Evolutionary conservation across 2,329 filamentous ascomycete species (phyloP).

Genomic region (Epichloe hybrida): DNA sequence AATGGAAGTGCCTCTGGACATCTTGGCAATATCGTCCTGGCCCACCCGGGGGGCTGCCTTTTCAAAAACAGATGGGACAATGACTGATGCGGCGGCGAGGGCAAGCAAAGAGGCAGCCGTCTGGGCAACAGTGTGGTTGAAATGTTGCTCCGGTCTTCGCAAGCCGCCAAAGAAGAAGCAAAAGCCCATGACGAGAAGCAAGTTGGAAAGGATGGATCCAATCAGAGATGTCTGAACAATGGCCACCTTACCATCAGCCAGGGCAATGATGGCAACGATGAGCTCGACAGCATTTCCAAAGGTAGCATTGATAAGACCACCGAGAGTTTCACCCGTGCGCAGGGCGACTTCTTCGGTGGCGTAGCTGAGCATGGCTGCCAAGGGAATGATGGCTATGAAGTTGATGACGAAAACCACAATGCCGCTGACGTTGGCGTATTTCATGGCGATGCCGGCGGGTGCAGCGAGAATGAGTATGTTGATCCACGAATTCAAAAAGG

Average conservation of each 20-base stretch:
- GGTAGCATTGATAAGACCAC: constrained; percentile 77
- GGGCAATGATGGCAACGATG: constrained; percentile 76
- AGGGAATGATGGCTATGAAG: constrained; percentile 83
- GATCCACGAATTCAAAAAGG: constrained; percentile 72
- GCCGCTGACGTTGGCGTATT: constrained; percentile 46
- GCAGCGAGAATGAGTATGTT: constrained; percentile 70
- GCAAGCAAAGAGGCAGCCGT: constrained; percentile 73
- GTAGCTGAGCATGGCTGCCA: constrained; percentile 76
- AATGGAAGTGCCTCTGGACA: constrained; percentile 62
- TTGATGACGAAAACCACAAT: constrained; percentile 73
- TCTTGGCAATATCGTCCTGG: constrained; percentile 37
- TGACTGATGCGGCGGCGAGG: constrained; percentile 65
- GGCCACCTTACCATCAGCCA: constrained; percentile 57
- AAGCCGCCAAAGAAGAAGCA: constrained; percentile 83
- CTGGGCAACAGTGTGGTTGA: constrained; percentile 86
- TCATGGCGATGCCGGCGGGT: constrained; percentile 64
- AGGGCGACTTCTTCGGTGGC: constrained; percentile 84
- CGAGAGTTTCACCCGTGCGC: constrained; percentile 69
- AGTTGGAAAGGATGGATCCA: constrained; percentile 80
- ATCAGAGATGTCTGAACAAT: constrained; percentile 91
- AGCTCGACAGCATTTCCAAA: constrained; percentile 90
- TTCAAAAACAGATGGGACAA: constrained; percentile 82
- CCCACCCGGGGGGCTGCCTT: constrained; percentile 27
- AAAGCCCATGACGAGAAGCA: constrained; percentile 81
- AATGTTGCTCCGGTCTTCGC: constrained; percentile 67